These are phyloP conservation scores for Epicoccum nigrum DNA, from an alignment of 2,329 filamentous ascomycete genomes.

Conservation along the genomic window DNA sequence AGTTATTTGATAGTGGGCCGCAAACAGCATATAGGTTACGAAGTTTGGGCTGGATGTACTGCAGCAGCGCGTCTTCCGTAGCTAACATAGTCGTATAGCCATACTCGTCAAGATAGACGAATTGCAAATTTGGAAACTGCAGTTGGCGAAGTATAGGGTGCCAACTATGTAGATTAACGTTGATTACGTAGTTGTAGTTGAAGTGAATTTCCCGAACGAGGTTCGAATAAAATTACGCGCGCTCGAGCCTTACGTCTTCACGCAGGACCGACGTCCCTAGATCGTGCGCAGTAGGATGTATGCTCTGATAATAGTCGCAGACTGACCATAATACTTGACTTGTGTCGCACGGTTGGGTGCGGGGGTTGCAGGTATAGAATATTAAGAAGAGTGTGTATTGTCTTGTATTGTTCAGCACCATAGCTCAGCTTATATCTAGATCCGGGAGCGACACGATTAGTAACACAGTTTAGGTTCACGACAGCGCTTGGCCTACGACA, in stretches of 20 bases:
- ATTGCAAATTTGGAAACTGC: background rate
- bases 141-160: background rate
- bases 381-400: too few relatives aligned
- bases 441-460: too few relatives aligned
- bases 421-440: too few relatives aligned
- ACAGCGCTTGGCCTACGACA: too few relatives aligned
- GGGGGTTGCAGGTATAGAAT: too few relatives aligned
- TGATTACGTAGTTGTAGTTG: background rate
- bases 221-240: background rate
- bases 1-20: background rate
- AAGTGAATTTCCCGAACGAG: background rate
- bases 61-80: background rate
- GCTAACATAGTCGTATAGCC: background rate
- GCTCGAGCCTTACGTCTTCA: background rate
- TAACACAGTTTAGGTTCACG: too few relatives aligned
- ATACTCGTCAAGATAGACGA: background rate
- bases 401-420: too few relatives aligned
- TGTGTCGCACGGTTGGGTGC: too few relatives aligned
- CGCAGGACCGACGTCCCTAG: background rate
- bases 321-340: background rate
- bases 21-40: background rate
- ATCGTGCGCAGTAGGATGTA: background rate
- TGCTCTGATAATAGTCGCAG: background rate
- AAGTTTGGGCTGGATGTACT: background rate
- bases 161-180: background rate